Evolutionary conservation across 2,329 filamentous ascomycete species (phyloP).

Genomic region (Beauveria caledonica): DNA sequence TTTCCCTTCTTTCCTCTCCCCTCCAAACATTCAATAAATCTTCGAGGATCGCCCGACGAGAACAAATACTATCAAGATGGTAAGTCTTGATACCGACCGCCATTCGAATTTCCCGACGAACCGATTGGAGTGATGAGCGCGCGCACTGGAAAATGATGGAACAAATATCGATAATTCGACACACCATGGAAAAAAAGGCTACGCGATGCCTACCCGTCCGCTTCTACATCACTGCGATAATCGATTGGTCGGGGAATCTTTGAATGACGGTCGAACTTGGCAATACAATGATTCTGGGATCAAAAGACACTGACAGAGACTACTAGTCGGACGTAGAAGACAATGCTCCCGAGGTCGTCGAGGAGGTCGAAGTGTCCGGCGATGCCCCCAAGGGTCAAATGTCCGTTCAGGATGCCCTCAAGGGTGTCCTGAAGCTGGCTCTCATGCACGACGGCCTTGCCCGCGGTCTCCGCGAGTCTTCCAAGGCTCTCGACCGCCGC

Average conservation of each 20-base stretch:
- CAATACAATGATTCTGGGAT: not conserved
- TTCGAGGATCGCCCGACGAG: conserved; percentile 63
- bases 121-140: conserved; percentile 6
- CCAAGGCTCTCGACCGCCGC: conserved; percentile 96
- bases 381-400: conserved; percentile 90
- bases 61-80: conserved; percentile 48
- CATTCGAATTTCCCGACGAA: conserved; percentile 4
- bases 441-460: conserved; percentile 99
- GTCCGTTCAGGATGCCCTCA: conserved; percentile 96
- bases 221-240: not conserved
- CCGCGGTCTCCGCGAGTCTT: conserved; percentile 94
- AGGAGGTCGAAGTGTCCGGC: conserved; percentile 93
- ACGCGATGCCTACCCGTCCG: not conserved
- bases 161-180: not conserved
- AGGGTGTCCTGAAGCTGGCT: conserved; percentile 96
- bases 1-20: conserved; percentile 16
- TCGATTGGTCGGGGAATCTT: not conserved
- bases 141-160: not conserved
- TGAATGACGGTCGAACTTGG: not conserved
- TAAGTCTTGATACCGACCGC: conserved; percentile 31
- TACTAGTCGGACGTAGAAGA: conserved; percentile 99
- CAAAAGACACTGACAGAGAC: conserved; percentile 12
- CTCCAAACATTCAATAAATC: conserved; percentile 36
- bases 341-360: conserved; percentile 72
- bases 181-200: not conserved